A percentile compares a stretch with the other conserved stretches of the same genome.
Evolutionary conservation across 2,329 filamentous ascomycete genomes (phyloP).

Genomic region (Colletotrichum orchidophilum): DNA sequence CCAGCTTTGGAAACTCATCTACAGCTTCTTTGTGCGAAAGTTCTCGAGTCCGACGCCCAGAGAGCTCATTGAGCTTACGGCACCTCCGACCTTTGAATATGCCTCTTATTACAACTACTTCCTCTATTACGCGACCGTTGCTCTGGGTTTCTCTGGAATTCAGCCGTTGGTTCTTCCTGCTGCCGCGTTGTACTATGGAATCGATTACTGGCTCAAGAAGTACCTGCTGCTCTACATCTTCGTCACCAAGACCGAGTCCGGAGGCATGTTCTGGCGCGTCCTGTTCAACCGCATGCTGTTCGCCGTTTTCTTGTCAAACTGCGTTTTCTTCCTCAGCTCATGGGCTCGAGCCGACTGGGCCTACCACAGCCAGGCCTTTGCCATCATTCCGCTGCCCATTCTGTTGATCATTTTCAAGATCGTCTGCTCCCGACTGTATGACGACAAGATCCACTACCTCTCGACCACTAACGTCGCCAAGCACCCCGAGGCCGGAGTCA

Average conservation of each 20-base stretch:
- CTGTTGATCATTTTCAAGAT: constrained; percentile 86
- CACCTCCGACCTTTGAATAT: constrained; percentile 92
- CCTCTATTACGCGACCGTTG: constrained; percentile 91
- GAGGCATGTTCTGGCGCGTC: constrained; percentile 90
- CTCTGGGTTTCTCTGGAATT: constrained; percentile 83
- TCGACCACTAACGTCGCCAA: constrained; percentile 68
- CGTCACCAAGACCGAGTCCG: constrained; percentile 95
- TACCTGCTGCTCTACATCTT: constrained; percentile 95
- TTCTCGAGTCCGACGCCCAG: constrained; percentile 90
- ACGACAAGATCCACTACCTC: constrained; percentile 83
- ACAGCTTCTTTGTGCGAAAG: constrained; percentile 84
- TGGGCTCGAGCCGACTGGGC: constrained; percentile 73
- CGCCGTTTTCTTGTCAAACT: constrained; percentile 78
- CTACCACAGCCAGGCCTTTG: constrained; percentile 67
- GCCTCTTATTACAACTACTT: constrained; percentile 99
- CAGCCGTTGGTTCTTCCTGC: constrained; percentile 90
- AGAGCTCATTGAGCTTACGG: constrained; percentile 90
- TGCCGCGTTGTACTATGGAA: constrained; percentile 85
- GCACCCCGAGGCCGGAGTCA: constrained; percentile 54
- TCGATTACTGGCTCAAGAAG: constrained; percentile 93
- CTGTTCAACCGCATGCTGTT: constrained; percentile 95
- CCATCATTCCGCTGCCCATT: constrained; percentile 79
- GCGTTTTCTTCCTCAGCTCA: constrained; percentile 80
- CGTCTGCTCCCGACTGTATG: constrained; percentile 81
- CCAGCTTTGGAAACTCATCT: constrained; percentile 85